A percentile compares a stretch with the other conserved stretches of the same genome.
phyloP scores from a whole-genome alignment of 371 early-diverging fungal species.

The Mortierella sp. region DNA sequence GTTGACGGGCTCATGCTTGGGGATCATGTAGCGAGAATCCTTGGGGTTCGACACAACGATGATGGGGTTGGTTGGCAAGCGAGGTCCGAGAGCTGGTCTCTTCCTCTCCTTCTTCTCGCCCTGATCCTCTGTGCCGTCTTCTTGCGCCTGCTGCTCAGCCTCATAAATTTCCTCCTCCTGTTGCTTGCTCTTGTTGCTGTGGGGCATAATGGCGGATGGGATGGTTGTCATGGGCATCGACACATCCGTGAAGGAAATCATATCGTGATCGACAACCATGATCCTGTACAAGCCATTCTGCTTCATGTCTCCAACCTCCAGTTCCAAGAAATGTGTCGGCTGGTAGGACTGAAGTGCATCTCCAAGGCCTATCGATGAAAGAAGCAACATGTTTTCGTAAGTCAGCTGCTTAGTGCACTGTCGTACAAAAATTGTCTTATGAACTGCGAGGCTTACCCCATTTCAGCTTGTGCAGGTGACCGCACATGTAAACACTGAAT shows the following conservation, averaged over 20 bases:
- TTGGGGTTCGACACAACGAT: constrained; percentile 92
- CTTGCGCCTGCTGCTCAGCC: constrained; percentile 4
- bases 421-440: background rate
- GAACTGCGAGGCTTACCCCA: constrained; percentile 61
- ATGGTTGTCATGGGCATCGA: constrained; percentile 69
- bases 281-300: constrained; percentile 85
- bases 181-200: constrained; percentile 7
- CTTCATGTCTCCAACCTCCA: constrained; percentile 93
- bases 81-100: constrained; percentile 30
- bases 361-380: constrained; percentile 66
- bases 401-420: background rate
- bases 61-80: constrained; percentile 74
- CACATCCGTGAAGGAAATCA: constrained; percentile 86
- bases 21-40: constrained; percentile 82
- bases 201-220: constrained; percentile 61
- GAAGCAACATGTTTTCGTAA: background rate
- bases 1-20: constrained; percentile 78
- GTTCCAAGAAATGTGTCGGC: constrained; percentile 77
- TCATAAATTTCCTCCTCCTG: constrained; percentile 9
- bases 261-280: constrained; percentile 89
- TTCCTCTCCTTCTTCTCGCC: constrained; percentile 13
- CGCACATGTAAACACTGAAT: constrained; percentile 86
- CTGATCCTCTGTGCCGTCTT: constrained; percentile 6
- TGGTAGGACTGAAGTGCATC: constrained; percentile 75
- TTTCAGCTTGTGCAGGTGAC: constrained; percentile 88